A percentile compares a stretch with the other conserved stretches of the same genome.
These are phyloP conservation scores for Yamagishiella unicocca DNA, from an alignment of 139 green algal species.

Conservation along the genomic window DNA sequence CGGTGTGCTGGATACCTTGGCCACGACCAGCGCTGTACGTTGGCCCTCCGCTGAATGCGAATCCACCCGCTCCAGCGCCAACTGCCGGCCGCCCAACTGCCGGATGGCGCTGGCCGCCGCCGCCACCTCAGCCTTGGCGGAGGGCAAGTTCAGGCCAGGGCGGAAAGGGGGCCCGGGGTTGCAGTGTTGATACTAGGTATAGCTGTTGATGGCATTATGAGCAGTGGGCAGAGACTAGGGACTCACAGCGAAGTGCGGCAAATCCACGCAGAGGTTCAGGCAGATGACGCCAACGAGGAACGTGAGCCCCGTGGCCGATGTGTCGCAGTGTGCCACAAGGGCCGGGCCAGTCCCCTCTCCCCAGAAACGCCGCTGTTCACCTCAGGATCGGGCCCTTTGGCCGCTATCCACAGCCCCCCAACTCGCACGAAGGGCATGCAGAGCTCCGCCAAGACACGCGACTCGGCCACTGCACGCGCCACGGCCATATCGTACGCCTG, in stretches of 20 bases:
- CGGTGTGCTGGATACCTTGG: constrained; percentile 30
- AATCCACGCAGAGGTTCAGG: no score
- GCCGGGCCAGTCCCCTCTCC: background rate
- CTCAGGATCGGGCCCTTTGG: constrained; percentile 82
- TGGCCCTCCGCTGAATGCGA: constrained; percentile 59
- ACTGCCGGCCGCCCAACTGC: constrained; percentile 70
- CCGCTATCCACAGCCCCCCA: constrained; percentile 85
- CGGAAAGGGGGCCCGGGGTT: no score
- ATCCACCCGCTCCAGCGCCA: constrained; percentile 70
- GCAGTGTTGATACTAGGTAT: no score
- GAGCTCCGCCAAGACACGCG: constrained; percentile 87
- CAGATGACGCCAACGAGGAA: no score
- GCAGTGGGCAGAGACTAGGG: no score
- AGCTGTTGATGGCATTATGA: no score
- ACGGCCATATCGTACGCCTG: constrained; percentile 82
- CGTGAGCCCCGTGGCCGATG: no score
- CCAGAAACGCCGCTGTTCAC: constrained; percentile 24
- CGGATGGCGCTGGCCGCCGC: constrained; percentile 67
- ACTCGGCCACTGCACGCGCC: constrained; percentile 90
- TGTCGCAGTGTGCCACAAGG: background rate
- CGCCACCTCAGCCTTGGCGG: constrained; percentile 70
- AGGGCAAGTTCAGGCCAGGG: background rate
- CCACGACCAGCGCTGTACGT: constrained; percentile 59
- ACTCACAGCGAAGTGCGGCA: no score
- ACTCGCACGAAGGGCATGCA: constrained; percentile 90